Conservation (phyloP, 768 basidiomycete species). For the Pleurotus ostreatus region DNA sequence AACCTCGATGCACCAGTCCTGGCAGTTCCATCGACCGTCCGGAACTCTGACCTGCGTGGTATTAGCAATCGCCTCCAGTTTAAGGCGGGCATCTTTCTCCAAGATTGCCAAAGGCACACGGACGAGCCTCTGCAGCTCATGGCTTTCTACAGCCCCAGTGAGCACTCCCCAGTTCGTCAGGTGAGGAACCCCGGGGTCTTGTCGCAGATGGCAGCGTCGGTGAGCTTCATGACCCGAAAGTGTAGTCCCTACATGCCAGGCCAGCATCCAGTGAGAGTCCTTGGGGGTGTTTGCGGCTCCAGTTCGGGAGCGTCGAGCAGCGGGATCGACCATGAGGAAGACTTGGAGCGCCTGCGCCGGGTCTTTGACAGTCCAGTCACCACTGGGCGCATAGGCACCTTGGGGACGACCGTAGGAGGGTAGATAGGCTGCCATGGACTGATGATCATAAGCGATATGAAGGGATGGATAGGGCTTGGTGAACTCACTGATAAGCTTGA, state of each 20-base stretch:
- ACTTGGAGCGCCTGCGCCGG: not conserved
- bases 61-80: not conserved
- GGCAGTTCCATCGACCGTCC: not conserved
- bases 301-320: not conserved
- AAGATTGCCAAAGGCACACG: not conserved
- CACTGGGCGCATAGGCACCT: not conserved
- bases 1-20: not conserved
- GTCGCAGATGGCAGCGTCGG: conserved; percentile 1
- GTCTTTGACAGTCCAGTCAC: not conserved
- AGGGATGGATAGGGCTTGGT: no score
- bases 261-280: conserved; percentile 3
- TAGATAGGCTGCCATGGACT: not conserved
- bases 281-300: not conserved
- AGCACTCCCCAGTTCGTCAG: not conserved
- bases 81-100: not conserved
- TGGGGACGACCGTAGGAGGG: not conserved
- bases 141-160: not conserved
- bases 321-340: not conserved
- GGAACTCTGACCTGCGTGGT: not conserved
- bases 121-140: not conserved
- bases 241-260: not conserved
- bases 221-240: not conserved
- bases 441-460: no score
- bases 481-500: no score
- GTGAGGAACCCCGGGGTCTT: not conserved